Evolutionary conservation across 148 eudicot genomes (phyloP).

Genomic region (Euryodendron excelsum): DNA sequence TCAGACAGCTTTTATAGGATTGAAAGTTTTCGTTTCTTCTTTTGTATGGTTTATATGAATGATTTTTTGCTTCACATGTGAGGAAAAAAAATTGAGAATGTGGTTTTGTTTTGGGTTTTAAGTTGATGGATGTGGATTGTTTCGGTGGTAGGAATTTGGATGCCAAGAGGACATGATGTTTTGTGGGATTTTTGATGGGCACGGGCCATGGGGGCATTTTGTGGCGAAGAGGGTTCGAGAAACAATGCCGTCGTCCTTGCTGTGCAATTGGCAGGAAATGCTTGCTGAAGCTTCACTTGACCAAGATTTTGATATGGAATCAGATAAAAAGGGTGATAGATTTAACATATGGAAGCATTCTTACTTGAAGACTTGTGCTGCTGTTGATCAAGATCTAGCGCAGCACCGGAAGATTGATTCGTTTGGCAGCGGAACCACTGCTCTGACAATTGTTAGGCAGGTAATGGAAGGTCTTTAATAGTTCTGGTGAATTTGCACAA

Average conservation of each 20-base stretch:
- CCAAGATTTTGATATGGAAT: slow-evolving; percentile 48
- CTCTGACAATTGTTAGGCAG: slow-evolving; percentile 87
- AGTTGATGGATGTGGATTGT: neutral
- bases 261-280: neutral
- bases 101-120: neutral
- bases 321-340: slow-evolving; percentile 51
- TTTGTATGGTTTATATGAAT: neutral
- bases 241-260: slow-evolving; percentile 48
- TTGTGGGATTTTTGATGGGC: slow-evolving; percentile 90
- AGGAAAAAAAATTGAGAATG: neutral
- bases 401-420: slow-evolving; percentile 69
- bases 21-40: too few relatives aligned
- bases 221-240: slow-evolving; percentile 85
- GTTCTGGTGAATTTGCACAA: too few relatives aligned
- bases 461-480: slow-evolving; percentile 26
- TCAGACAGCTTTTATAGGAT: neutral
- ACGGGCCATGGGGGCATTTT: slow-evolving; percentile 84
- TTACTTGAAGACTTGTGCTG: slow-evolving; percentile 72
- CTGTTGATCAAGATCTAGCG: slow-evolving; percentile 67
- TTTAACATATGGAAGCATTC: slow-evolving; percentile 75
- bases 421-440: slow-evolving; percentile 80
- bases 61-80: neutral
- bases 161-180: slow-evolving; percentile 44
- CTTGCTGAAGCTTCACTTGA: slow-evolving; percentile 30
- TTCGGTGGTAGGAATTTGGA: slow-evolving; percentile 10